A percentile compares a stretch with the other conserved stretches of the same genome.
These are phyloP conservation scores for Elsinoe batatas DNA, from an alignment of 2,329 filamentous ascomycete species.

Conservation along the genomic window DNA sequence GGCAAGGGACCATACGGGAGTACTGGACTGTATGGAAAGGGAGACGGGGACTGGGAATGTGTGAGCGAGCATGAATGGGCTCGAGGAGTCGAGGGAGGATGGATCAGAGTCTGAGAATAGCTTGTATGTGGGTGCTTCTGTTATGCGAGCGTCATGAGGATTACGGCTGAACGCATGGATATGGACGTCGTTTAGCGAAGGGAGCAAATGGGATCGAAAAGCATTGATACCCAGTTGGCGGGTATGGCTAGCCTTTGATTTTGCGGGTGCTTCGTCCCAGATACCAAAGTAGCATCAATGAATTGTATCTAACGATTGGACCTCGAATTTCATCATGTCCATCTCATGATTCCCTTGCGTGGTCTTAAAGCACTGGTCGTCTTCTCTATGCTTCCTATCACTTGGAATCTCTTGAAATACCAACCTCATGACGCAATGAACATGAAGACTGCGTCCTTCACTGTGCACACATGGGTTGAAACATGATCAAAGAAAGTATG, in stretches of 20 bases:
- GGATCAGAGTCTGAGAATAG: conserved; percentile 23
- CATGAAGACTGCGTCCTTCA: too few species aligned
- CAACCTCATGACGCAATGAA: too few species aligned
- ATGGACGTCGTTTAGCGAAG: conserved; percentile 4
- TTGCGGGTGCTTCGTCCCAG: not conserved
- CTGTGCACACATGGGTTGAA: too few species aligned
- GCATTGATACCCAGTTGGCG: not conserved
- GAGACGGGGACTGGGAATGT: conserved; percentile 31
- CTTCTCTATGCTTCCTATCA: too few species aligned
- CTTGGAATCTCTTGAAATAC: too few species aligned
- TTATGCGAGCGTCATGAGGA: not conserved
- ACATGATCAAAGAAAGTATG: not conserved
- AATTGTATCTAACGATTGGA: not conserved
- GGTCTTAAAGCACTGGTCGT: too few species aligned
- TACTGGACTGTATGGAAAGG: conserved; percentile 41
- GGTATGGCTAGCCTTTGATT: not conserved
- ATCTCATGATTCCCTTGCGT: too few species aligned
- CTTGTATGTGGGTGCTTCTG: too few species aligned
- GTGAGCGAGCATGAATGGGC: conserved; percentile 28
- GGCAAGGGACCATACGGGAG: conserved; percentile 42
- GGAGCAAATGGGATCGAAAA: not conserved
- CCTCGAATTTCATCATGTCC: too few species aligned
- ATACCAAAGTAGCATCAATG: not conserved
- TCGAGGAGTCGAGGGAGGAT: conserved; percentile 24
- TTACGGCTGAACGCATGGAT: not conserved